A percentile compares a stretch with the other conserved stretches of the same genome.
Evolutionary conservation across 2,329 filamentous ascomycete genomes (phyloP).

Genomic region (Diaporthe aspalathi): DNA sequence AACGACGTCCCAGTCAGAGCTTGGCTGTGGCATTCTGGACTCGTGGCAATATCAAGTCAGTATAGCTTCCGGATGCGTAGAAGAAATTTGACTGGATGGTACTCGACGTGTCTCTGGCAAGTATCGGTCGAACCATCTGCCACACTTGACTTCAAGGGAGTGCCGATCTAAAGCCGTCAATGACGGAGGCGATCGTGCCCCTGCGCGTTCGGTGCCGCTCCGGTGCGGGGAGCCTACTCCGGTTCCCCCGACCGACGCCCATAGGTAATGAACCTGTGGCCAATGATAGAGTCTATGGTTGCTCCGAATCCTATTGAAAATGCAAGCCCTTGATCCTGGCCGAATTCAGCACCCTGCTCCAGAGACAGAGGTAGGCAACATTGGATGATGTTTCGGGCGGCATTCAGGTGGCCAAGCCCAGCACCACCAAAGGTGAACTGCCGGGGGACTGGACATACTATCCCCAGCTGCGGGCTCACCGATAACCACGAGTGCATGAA

Average conservation of each 20-base stretch:
- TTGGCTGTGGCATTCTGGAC: not conserved
- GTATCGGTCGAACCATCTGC: not conserved
- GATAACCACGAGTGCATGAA: not conserved
- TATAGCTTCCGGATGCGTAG: no score
- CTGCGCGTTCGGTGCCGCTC: constrained; percentile 5
- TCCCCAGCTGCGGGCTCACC: constrained; percentile 1
- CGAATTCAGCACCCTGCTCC: not conserved
- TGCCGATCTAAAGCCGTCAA: constrained; percentile 6
- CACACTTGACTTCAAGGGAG: not conserved
- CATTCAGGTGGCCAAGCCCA: not conserved
- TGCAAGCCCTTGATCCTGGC: not conserved
- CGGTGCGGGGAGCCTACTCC: not conserved
- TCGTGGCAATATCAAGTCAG: not conserved
- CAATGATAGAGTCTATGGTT: no score
- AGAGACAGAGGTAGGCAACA: not conserved
- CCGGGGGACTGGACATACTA: not conserved
- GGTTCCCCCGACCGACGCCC: not conserved
- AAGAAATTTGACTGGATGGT: no score
- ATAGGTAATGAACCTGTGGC: not conserved
- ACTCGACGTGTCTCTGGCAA: no score
- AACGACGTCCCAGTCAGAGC: constrained; percentile 54
- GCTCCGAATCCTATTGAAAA: no score
- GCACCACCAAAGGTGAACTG: not conserved
- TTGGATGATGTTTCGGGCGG: constrained; percentile 15
- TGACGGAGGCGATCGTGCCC: not conserved